These are phyloP conservation scores for Fusarium sarcochroum DNA, from an alignment of 2,329 filamentous ascomycete genomes.

Conservation along the genomic window DNA sequence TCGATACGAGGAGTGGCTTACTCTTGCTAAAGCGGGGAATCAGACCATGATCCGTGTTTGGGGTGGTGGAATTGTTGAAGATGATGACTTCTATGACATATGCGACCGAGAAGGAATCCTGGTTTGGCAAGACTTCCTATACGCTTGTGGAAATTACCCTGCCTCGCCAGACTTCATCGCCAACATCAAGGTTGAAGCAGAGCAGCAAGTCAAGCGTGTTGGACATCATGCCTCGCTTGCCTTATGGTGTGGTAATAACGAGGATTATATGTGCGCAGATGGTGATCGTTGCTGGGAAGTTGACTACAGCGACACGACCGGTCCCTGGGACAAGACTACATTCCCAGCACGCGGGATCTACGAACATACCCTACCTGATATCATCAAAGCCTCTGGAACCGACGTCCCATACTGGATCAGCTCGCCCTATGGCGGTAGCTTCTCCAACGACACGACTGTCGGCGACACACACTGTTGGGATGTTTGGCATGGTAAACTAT, in stretches of 20 bases:
- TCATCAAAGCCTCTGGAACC: not conserved
- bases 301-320: conserved; percentile 6
- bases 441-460: not conserved
- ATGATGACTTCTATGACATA: not conserved
- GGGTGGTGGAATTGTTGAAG: conserved; percentile 5
- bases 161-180: not conserved
- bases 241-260: conserved; percentile 12
- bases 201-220: conserved; percentile 8
- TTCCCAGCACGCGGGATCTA: conserved; percentile 13
- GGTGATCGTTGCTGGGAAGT: conserved; percentile 13
- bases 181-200: not conserved
- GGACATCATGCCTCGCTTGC: conserved; percentile 8
- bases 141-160: conserved; percentile 13
- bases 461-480: conserved; percentile 19
- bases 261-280: conserved; percentile 23
- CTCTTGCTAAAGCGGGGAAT: not conserved
- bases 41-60: conserved; percentile 17
- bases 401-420: conserved; percentile 17
- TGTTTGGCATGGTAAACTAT: conserved; percentile 11
- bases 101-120: conserved; percentile 7
- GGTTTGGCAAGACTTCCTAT: conserved; percentile 21
- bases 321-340: conserved; percentile 17
- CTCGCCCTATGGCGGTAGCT: not conserved
- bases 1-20: conserved; percentile 3
- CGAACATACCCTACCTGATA: not conserved